A percentile compares a stretch with the other conserved stretches of the same genome.
Evolutionary conservation across 2,329 filamentous ascomycete genomes (phyloP).

Genomic region (Ambrosiella beaveri): DNA sequence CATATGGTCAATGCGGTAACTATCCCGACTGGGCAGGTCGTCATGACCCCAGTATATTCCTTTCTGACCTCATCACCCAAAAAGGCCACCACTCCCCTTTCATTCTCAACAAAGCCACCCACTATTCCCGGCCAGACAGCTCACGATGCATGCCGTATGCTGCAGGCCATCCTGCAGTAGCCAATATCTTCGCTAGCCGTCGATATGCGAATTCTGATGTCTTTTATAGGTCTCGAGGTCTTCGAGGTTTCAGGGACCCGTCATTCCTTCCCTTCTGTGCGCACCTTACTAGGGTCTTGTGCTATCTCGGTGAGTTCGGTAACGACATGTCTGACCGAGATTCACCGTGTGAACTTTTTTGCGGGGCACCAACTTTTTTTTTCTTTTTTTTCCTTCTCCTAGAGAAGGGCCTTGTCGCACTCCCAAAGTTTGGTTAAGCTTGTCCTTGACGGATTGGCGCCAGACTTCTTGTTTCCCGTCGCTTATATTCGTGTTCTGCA

Average conservation of each 20-base stretch:
- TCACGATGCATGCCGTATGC: neutral
- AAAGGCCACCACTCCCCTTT: neutral
- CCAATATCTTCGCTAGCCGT: neutral
- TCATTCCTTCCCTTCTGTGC: no score
- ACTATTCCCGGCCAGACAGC: neutral
- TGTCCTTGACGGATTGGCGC: neutral
- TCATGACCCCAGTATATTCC: neutral
- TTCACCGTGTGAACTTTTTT: slow-evolving; percentile 11
- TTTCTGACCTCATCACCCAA: neutral
- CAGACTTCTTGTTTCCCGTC: neutral
- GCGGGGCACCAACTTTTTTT: slow-evolving; percentile 11
- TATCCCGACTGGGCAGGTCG: neutral
- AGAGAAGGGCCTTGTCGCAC: neutral
- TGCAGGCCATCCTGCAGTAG: neutral
- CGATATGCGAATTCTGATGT: neutral
- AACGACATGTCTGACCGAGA: slow-evolving; percentile 12
- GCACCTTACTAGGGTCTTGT: neutral
- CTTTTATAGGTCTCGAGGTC: neutral
- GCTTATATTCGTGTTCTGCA: neutral
- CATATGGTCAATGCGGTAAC: neutral
- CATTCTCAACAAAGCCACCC: no score
- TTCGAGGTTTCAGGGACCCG: no score
- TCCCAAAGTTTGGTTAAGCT: neutral
- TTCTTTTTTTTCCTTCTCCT: neutral
- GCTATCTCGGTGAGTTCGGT: slow-evolving; percentile 10